phyloP scores from a whole-genome alignment of 352 stramenopile genomes.

The Pythium volutum region DNA sequence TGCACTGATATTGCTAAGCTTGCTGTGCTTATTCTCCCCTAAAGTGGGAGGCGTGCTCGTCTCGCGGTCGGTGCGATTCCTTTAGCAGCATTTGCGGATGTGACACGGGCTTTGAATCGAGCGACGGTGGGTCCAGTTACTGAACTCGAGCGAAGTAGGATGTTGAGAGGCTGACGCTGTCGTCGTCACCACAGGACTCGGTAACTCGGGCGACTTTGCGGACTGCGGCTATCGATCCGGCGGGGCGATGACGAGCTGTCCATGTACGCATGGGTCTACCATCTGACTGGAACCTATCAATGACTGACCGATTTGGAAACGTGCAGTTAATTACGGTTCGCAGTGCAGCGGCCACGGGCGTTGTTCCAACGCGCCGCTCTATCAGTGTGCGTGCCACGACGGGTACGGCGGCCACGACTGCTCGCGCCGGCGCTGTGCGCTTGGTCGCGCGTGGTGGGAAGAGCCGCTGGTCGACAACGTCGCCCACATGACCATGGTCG shows the following conservation, averaged over 20 bases:
- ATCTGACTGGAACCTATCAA: no score
- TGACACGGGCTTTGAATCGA: conserved; percentile 42
- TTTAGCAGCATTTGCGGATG: conserved; percentile 49
- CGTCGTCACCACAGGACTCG: conserved; percentile 10
- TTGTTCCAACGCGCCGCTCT: conserved; percentile 43
- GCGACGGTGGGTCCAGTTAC: conserved; percentile 39
- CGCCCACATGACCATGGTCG: conserved; percentile 47
- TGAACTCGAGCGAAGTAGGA: conserved; percentile 4
- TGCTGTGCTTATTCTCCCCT: no score
- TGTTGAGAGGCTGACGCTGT: neutral
- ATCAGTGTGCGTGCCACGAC: conserved; percentile 52
- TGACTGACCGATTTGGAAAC: neutral
- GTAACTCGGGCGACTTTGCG: conserved; percentile 17
- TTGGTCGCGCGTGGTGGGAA: conserved; percentile 65
- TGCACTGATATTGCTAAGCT: no score
- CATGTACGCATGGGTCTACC: conserved; percentile 20
- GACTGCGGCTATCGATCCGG: conserved; percentile 40
- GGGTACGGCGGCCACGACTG: conserved; percentile 56
- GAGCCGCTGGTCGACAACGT: conserved; percentile 43
- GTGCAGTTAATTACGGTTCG: conserved; percentile 31
- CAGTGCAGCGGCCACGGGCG: conserved; percentile 56
- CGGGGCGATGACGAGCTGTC: conserved; percentile 39
- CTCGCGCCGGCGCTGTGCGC: conserved; percentile 46
- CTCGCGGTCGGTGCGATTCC: conserved; percentile 51
- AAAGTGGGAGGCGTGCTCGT: conserved; percentile 71